These are phyloP conservation scores for Pyrus bretschneideri DNA, from an alignment of 306 rosid species.

Conservation along the genomic window DNA sequence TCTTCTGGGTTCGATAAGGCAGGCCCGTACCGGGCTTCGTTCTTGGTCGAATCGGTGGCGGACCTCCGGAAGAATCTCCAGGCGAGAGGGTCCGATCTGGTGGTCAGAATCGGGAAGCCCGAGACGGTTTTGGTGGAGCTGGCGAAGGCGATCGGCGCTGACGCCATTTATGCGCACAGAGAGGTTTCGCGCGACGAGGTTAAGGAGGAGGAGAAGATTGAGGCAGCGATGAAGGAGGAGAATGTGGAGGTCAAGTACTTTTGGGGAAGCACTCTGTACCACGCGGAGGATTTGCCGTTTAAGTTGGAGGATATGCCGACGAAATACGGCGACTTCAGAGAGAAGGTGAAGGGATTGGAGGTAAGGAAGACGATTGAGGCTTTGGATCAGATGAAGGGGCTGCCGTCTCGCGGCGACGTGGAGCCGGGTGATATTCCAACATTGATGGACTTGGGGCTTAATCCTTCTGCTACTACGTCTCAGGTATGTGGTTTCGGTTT, in stretches of 20 bases:
- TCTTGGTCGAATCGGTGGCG: conserved; percentile 68
- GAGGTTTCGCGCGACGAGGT: conserved; percentile 88
- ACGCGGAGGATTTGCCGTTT: conserved; percentile 79
- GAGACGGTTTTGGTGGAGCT: conserved; percentile 66
- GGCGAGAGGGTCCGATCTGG: conserved; percentile 81
- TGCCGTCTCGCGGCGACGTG: conserved; percentile 84
- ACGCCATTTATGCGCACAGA: conserved; percentile 60
- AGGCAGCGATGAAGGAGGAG: conserved; percentile 71
- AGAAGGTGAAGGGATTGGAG: conserved; percentile 61
- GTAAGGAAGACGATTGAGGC: conserved; percentile 83
- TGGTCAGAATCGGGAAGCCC: conserved; percentile 79
- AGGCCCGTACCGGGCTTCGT: conserved; percentile 69
- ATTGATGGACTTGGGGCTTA: conserved; percentile 72
- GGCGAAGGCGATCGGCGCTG: conserved; percentile 85
- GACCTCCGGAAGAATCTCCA: conserved; percentile 69
- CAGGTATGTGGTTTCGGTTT: conserved; percentile 43
- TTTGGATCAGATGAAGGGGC: conserved; percentile 76
- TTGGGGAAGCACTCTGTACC: conserved; percentile 94
- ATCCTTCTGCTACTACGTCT: conserved; percentile 55
- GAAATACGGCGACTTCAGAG: conserved; percentile 73
- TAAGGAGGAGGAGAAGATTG: conserved; percentile 69
- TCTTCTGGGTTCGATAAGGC: conserved; percentile 85
- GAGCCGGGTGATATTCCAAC: conserved; percentile 87
- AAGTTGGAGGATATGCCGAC: conserved; percentile 84
- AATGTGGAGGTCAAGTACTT: conserved; percentile 79